Evolutionary conservation across 75 land plant species (phyloP), one percentile per base, ranked within the genome.

Genomic region (Picea sitchensis): DNA sequence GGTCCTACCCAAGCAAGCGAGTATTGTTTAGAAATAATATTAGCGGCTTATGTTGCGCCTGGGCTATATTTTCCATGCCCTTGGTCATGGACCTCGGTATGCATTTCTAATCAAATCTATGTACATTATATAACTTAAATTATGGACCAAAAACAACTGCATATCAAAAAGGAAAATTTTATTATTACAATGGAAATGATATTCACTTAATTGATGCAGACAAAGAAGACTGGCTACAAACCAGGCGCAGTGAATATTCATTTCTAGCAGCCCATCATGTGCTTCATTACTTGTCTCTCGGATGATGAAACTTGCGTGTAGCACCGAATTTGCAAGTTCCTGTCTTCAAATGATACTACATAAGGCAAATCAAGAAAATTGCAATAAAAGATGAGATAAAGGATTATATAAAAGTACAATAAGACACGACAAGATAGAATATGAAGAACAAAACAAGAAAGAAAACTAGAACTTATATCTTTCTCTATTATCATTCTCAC

Each of bases 251-350:
- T 79, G 94, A 94, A 80, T 90, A 88, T 75, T 86, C 75, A 83
- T 94, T 94, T 58, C 90, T 67, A 9, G 86, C 57, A 65, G 82
- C 92, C 79, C 92, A 86, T 78, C 92, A 89, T 69, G 83, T 85
- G 69, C 84, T 82, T 60, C 91, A 91, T 78, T 91, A 90, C 69
- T 87, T 91, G 61, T 87, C 91, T 81, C 84, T 89, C 36, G 96
- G 94, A 76, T 92, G 94, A 81, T 94, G 89, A 78, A 90, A 93
- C 80, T 92, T 90, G 84, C 96, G 92, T 59, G 96, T 88, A 17
- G 91, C 83, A 62, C 96, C 96, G 87, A 90, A 94, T 85, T 94
- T 94, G 85, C 96, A 92, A 60, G 91, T 92, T 78, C 96, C 96
- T 4, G 92, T 94, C 86, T 90, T 94, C 84, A 94, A 75, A 81